A percentile compares a stretch with the other conserved stretches of the same genome.
Evolutionary conservation across 805 yeast genomes (phyloP).

Genomic region (Yamadazyma nakazawae): DNA sequence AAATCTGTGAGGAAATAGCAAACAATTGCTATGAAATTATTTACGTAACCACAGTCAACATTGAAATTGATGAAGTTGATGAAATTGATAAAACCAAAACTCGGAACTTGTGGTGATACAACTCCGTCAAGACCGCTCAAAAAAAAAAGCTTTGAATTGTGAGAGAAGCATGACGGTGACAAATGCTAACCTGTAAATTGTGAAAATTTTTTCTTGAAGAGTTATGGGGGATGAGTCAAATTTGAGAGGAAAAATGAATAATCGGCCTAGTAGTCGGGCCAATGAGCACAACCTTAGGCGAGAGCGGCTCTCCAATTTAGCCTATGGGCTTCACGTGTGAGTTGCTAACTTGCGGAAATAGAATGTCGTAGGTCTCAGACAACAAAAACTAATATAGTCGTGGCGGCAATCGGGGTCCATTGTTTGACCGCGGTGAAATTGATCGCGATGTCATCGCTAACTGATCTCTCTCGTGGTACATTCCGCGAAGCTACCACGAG

Average conservation of each 20-base stretch:
- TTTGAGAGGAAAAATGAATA: background rate
- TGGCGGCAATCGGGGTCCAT: background rate
- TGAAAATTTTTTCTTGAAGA: constrained; percentile 1
- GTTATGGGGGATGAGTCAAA: background rate
- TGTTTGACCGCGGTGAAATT: background rate
- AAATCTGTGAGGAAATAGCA: too few species aligned
- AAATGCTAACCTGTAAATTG: constrained; percentile 5
- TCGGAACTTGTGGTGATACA: background rate
- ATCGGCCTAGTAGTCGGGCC: background rate
- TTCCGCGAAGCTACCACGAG: background rate
- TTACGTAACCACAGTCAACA: background rate
- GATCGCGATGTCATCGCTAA: too few species aligned
- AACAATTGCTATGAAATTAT: too few species aligned
- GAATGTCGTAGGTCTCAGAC: background rate
- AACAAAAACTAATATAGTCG: too few species aligned
- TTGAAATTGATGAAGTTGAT: constrained; percentile 1
- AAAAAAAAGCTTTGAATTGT: background rate
- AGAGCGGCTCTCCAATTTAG: background rate
- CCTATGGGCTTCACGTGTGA: background rate
- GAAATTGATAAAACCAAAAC: constrained; percentile 4
- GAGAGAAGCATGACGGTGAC: constrained; percentile 1
- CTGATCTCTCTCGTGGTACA: background rate
- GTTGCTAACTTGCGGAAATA: background rate
- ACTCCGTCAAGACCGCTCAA: constrained; percentile 5
- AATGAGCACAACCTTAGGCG: background rate